Conservation (phyloP, 192 early-diverging fungal species). For the Umbelopsis sp. region DNA sequence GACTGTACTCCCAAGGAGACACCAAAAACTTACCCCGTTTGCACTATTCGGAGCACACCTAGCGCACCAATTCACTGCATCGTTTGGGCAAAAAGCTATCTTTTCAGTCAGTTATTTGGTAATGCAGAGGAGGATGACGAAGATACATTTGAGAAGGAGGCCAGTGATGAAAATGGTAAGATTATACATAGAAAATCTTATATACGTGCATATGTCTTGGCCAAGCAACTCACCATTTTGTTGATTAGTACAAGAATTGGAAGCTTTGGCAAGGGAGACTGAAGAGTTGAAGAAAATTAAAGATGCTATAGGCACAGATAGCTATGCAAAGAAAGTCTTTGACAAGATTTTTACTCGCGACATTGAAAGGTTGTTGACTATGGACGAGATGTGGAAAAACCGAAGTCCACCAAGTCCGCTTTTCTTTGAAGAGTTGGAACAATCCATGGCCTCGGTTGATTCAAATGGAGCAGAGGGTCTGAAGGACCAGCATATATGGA, state of each 20-base stretch:
- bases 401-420: slow-evolving; percentile 73
- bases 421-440: slow-evolving; percentile 51
- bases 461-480: slow-evolving; percentile 32
- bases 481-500: slow-evolving; percentile 73
- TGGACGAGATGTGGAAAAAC: slow-evolving; percentile 90
- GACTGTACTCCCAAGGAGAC: slow-evolving; percentile 90
- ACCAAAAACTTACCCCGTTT: slow-evolving; percentile 91
- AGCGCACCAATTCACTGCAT: slow-evolving; percentile 95
- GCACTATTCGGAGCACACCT: slow-evolving; percentile 97
- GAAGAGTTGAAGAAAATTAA: slow-evolving; percentile 70
- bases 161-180: slow-evolving; percentile 57
- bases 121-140: slow-evolving; percentile 62
- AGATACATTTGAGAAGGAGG: slow-evolving; percentile 33
- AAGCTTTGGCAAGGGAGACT: slow-evolving; percentile 72
- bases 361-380: slow-evolving; percentile 74
- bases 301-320: slow-evolving; percentile 56
- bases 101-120: slow-evolving; percentile 89
- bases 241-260: slow-evolving; percentile 70
- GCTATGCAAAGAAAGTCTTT: slow-evolving; percentile 69
- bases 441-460: slow-evolving; percentile 27
- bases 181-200: not conserved
- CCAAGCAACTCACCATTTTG: not conserved
- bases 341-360: slow-evolving; percentile 84
- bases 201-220: too few species aligned
- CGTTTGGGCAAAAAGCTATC: slow-evolving; percentile 98